Conservation (phyloP, 1,139 yeast species). For the Eremothecium sinecaudum region DNA sequence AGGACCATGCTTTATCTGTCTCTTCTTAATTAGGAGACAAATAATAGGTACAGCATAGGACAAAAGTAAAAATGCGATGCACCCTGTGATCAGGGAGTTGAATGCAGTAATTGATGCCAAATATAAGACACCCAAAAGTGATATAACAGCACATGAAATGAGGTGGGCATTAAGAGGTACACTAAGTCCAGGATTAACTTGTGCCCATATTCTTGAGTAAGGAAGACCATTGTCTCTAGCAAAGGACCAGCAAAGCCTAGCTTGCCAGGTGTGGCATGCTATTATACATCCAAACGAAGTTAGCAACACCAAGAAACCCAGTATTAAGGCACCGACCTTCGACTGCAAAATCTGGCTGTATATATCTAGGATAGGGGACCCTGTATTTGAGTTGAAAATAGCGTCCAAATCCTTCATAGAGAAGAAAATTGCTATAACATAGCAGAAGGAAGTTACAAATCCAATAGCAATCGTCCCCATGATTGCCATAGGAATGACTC, state of each 20-base stretch:
- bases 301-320: conserved; percentile 48
- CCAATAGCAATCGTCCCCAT: conserved; percentile 61
- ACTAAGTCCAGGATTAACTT: conserved; percentile 38
- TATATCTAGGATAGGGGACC: conserved; percentile 56
- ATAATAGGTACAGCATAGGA: conserved; percentile 43
- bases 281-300: conserved; percentile 65
- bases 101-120: conserved; percentile 48
- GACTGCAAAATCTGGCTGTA: conserved; percentile 48
- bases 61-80: conserved; percentile 43
- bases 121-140: conserved; percentile 43
- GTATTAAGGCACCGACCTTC: conserved; percentile 49
- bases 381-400: conserved; percentile 41
- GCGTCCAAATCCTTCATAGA: conserved; percentile 44
- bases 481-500: conserved; percentile 54
- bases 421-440: conserved; percentile 55
- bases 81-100: conserved; percentile 47
- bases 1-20: conserved; percentile 60
- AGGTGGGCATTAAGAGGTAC: conserved; percentile 48
- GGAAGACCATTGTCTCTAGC: conserved; percentile 57
- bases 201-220: conserved; percentile 40
- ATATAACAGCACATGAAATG: conserved; percentile 41
- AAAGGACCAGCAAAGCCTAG: conserved; percentile 69
- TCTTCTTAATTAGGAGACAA: conserved; percentile 47
- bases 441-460: conserved; percentile 50
- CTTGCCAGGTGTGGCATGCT: conserved; percentile 69